Percentiles rank a stretch among this genome's conserved stretches.
Evolutionary conservation across 2,329 filamentous ascomycete species (phyloP).

Genomic region (Claviceps africana): DNA sequence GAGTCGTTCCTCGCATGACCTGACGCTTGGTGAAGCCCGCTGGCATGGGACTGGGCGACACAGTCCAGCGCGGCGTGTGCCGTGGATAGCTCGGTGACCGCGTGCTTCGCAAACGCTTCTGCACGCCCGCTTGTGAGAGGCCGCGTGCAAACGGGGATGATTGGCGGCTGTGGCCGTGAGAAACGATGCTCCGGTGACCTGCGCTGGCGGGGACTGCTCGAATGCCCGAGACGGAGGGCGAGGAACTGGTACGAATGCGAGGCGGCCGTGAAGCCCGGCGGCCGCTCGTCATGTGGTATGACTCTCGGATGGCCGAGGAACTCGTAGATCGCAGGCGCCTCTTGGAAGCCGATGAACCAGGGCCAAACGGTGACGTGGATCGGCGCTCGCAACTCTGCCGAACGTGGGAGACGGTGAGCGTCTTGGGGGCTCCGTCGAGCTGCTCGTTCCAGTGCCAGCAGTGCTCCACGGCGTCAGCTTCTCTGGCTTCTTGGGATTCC

Average conservation of each 20-base stretch:
- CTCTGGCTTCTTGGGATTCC: slow-evolving; percentile 35
- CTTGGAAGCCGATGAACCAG: slow-evolving; percentile 16
- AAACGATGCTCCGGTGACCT: slow-evolving; percentile 31
- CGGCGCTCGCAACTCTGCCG: slow-evolving; percentile 27
- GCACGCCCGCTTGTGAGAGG: slow-evolving; percentile 17
- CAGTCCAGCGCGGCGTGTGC: slow-evolving; percentile 43
- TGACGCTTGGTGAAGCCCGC: slow-evolving; percentile 20
- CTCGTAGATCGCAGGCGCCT: slow-evolving; percentile 16
- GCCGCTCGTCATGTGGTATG: slow-evolving; percentile 26
- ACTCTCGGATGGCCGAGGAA: slow-evolving; percentile 21
- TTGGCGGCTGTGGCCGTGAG: slow-evolving; percentile 23
- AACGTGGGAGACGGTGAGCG: slow-evolving; percentile 28
- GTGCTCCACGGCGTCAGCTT: slow-evolving; percentile 47
- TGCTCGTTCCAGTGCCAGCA: slow-evolving; percentile 55
- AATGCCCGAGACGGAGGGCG: slow-evolving; percentile 28
- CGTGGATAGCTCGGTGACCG: slow-evolving; percentile 42
- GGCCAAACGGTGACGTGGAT: slow-evolving; percentile 25
- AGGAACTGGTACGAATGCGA: slow-evolving; percentile 37
- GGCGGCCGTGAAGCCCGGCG: slow-evolving; percentile 31
- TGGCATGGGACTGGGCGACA: slow-evolving; percentile 30
- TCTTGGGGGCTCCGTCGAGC: slow-evolving; percentile 43
- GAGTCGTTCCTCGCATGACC: slow-evolving; percentile 27
- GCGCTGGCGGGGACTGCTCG: slow-evolving; percentile 22
- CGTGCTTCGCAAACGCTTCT: slow-evolving; percentile 39
- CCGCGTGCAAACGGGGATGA: slow-evolving; percentile 18